Conservation (phyloP, 257 asterid species). For the Galeopsis tetrahit region DNA sequence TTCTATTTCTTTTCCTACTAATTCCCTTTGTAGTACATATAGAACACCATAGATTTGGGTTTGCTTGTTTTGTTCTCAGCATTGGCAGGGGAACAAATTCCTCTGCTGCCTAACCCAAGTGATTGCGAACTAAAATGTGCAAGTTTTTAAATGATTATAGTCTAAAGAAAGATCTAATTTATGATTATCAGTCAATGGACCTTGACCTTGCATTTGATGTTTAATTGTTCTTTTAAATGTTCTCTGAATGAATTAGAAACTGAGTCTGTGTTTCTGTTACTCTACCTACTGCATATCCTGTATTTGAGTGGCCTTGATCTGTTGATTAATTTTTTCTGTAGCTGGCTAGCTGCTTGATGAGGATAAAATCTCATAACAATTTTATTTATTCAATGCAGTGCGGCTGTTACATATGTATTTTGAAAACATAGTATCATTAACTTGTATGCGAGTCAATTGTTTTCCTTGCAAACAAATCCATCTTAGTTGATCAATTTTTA, state of each 20-base stretch:
- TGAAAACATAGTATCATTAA: not conserved
- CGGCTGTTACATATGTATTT: slow-evolving; percentile 1
- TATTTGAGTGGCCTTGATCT: not conserved
- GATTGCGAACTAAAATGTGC: slow-evolving; percentile 10
- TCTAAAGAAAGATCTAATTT: not conserved
- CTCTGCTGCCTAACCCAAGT: not conserved
- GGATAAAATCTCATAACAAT: not conserved
- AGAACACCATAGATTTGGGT: not conserved
- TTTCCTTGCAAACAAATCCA: not conserved
- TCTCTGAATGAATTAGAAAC: not conserved
- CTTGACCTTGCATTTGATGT: slow-evolving; percentile 7
- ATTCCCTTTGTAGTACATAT: not conserved
- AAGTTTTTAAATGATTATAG: not conserved
- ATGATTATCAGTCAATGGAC: not conserved
- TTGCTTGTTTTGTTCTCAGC: not conserved
- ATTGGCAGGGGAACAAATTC: not conserved
- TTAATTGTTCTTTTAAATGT: not conserved
- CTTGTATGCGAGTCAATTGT: not conserved
- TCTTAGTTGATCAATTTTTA: not conserved
- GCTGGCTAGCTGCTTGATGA: slow-evolving; percentile 19
- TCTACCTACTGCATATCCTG: not conserved
- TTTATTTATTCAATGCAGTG: not conserved
- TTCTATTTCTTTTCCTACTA: not conserved
- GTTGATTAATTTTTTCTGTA: not conserved
- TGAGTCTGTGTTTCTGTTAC: not conserved